phyloP scores from a whole-genome alignment of 2,329 filamentous ascomycete genomes.

The Trichoderma endophyticum region DNA sequence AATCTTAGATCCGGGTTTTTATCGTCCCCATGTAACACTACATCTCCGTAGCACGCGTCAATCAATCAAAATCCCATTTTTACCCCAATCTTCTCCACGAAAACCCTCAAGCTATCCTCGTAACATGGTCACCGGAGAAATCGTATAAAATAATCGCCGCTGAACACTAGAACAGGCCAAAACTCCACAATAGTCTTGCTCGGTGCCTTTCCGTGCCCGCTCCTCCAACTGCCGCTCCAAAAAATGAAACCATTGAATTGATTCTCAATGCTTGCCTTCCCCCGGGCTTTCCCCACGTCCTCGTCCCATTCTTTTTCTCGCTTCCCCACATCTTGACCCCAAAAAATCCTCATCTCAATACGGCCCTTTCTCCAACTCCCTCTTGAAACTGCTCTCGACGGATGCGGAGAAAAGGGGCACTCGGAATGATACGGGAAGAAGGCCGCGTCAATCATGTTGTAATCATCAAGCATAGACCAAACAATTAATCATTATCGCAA shows the following conservation, averaged over 20 bases:
- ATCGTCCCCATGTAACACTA: not conserved
- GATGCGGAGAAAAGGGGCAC: not conserved
- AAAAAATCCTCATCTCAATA: not conserved
- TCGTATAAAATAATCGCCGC: not conserved
- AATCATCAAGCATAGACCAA: not conserved
- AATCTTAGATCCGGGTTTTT: constrained; percentile 1
- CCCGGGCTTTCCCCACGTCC: not conserved
- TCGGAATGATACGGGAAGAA: not conserved
- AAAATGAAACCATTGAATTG: not conserved
- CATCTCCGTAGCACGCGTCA: not conserved
- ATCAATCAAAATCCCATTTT: not conserved
- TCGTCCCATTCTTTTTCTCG: not conserved
- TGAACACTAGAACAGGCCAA: not conserved
- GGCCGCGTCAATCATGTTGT: not conserved
- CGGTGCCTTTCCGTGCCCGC: not conserved
- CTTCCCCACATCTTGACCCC: not conserved
- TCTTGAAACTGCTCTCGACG: not conserved
- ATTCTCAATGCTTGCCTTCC: too few species aligned
- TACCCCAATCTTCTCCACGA: not conserved
- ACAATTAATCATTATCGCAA: not conserved
- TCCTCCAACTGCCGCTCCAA: not conserved
- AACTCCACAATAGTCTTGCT: not conserved
- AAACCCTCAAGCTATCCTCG: not conserved
- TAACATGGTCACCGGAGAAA: not conserved
- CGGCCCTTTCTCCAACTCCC: not conserved